phyloP scores from a whole-genome alignment of 2,329 filamentous ascomycete species.

The Tolypocladium inflatum region DNA sequence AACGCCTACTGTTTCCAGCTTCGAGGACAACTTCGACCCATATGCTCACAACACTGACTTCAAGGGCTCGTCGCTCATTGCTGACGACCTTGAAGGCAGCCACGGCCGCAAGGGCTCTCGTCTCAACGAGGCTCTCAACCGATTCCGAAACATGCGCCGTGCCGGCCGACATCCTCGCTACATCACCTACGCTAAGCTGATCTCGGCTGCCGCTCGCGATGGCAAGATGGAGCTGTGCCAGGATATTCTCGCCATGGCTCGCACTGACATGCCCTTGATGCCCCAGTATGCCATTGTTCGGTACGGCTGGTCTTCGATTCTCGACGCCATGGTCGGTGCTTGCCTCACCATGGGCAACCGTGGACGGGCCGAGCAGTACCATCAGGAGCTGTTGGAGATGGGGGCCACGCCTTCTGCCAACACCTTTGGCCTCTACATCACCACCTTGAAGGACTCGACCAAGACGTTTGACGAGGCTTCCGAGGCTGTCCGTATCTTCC shows the following conservation, averaged over 20 bases:
- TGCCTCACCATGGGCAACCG: constrained; percentile 79
- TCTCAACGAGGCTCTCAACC: constrained; percentile 69
- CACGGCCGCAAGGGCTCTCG: constrained; percentile 63
- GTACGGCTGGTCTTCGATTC: constrained; percentile 92
- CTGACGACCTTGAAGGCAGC: constrained; percentile 76
- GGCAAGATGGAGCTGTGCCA: constrained; percentile 73
- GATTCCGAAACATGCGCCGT: constrained; percentile 89
- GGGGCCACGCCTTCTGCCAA: constrained; percentile 90
- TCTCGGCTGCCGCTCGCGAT: constrained; percentile 78
- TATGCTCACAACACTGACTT: constrained; percentile 87
- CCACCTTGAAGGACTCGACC: constrained; percentile 92
- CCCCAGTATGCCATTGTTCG: constrained; percentile 78
- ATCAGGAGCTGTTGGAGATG: constrained; percentile 85
- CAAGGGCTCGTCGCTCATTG: constrained; percentile 84
- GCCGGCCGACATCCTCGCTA: constrained; percentile 87
- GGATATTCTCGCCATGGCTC: constrained; percentile 83
- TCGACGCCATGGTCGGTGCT: constrained; percentile 93
- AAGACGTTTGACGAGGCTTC: constrained; percentile 98
- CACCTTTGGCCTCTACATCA: constrained; percentile 97
- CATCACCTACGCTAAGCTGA: constrained; percentile 94
- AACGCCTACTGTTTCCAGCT: constrained; percentile 47
- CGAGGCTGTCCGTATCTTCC: constrained; percentile 95
- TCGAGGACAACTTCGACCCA: constrained; percentile 81
- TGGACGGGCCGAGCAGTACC: constrained; percentile 71
- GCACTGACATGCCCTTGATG: constrained; percentile 76